These are phyloP conservation scores for Camellia sinensis DNA, from an alignment of 148 eudicot species.

Conservation along the genomic window DNA sequence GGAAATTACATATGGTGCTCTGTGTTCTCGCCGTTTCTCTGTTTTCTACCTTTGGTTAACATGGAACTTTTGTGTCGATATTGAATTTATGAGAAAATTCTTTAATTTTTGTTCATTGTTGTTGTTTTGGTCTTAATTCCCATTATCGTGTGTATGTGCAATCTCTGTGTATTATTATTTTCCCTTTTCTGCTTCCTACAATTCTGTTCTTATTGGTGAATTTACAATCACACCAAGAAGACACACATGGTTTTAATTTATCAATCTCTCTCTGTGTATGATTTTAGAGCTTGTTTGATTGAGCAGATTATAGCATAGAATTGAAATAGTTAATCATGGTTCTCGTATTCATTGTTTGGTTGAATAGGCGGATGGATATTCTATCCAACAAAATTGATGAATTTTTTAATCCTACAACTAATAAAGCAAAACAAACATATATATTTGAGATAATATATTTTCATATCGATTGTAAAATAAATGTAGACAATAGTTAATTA, in stretches of 20 bases:
- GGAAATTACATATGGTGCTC: background rate
- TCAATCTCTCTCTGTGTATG: background rate
- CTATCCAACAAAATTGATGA: no score
- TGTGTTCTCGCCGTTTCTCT: background rate
- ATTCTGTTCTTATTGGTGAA: background rate
- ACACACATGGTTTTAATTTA: background rate
- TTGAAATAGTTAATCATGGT: background rate
- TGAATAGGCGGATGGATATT: no score
- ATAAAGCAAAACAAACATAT: no score
- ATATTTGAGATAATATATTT: no score
- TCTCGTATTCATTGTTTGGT: background rate
- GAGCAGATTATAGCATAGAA: background rate
- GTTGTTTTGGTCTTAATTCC: no score
- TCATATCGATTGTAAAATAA: no score
- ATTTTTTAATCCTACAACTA: no score
- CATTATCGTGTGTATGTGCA: background rate
- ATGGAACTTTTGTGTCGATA: background rate
- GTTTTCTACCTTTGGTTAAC: background rate
- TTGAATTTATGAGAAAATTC: background rate
- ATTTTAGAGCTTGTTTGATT: background rate
- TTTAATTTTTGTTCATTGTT: no score
- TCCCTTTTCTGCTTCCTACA: background rate
- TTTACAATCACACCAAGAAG: background rate
- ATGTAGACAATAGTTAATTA: no score
- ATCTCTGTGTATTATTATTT: background rate